Evolutionary conservation across 2,329 filamentous ascomycete species (phyloP).

Genomic region (Fusarium sp.): DNA sequence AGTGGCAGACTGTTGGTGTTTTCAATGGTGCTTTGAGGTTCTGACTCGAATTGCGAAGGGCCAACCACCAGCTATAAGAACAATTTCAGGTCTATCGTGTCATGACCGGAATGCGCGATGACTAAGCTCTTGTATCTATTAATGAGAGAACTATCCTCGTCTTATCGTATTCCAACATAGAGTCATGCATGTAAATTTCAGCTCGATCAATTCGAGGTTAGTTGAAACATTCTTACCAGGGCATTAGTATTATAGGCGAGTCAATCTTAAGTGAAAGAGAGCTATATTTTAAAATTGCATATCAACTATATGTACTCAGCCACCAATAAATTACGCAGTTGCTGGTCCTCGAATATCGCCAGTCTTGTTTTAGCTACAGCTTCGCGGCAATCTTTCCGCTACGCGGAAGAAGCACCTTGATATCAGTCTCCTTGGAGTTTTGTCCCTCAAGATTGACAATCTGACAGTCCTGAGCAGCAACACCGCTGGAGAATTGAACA

Average conservation of each 20-base stretch:
- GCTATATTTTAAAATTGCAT: slow-evolving; percentile 20
- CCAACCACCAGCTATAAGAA: slow-evolving; percentile 10
- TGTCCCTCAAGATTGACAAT: slow-evolving; percentile 66
- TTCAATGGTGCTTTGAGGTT: not conserved
- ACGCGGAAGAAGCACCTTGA: slow-evolving; percentile 48
- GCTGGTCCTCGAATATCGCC: slow-evolving; percentile 28
- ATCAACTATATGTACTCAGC: slow-evolving; percentile 23
- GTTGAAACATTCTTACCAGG: slow-evolving; percentile 16
- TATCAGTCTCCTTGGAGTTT: slow-evolving; percentile 55
- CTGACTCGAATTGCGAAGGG: not conserved
- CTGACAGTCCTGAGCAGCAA: slow-evolving; percentile 87
- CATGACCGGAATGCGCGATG: slow-evolving; percentile 25
- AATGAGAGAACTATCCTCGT: slow-evolving; percentile 16
- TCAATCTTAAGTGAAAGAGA: not conserved
- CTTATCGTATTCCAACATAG: not conserved
- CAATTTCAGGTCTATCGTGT: not conserved
- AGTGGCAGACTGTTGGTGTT: not conserved
- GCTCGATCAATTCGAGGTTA: slow-evolving; percentile 17
- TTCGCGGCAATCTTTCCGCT: slow-evolving; percentile 24
- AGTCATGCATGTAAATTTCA: slow-evolving; percentile 8
- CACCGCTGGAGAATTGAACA: slow-evolving; percentile 87
- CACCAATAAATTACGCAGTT: slow-evolving; percentile 28
- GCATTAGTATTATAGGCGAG: not conserved
- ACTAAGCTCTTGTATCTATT: slow-evolving; percentile 31
- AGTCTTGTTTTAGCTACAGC: slow-evolving; percentile 19